Conservation (phyloP, 106 monocot genomes). For the Apostasia ramifera region DNA sequence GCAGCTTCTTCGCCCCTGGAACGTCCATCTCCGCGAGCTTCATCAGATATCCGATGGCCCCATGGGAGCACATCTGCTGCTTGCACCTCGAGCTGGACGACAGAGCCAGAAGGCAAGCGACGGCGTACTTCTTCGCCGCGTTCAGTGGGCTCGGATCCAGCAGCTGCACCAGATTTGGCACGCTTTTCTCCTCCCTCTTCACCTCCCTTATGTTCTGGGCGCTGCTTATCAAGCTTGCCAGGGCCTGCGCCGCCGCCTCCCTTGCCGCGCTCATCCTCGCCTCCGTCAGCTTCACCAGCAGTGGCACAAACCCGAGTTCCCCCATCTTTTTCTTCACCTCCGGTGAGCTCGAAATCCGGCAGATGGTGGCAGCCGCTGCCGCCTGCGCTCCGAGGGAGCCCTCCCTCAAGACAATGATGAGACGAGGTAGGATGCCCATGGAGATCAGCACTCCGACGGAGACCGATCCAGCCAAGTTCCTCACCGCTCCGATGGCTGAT, state of each 20-base stretch:
- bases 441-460: conserved; percentile 30
- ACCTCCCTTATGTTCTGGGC: conserved; percentile 53
- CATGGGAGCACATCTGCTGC: conserved; percentile 70
- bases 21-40: conserved; percentile 81
- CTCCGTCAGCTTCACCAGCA: conserved; percentile 56
- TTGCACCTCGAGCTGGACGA: conserved; percentile 55
- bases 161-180: conserved; percentile 68
- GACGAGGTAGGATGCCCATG: conserved; percentile 46
- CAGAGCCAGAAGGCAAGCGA: conserved; percentile 46
- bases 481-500: conserved; percentile 50
- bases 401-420: conserved; percentile 45
- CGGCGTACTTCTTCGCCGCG: conserved; percentile 70
- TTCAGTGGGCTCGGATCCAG: conserved; percentile 61
- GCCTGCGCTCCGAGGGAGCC: conserved; percentile 65
- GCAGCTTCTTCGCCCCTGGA: conserved; percentile 61
- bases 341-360: conserved; percentile 34
- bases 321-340: conserved; percentile 65
- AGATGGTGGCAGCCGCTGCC: conserved; percentile 47
- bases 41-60: conserved; percentile 80
- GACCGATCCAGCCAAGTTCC: conserved; percentile 46
- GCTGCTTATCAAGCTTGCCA: conserved; percentile 49
- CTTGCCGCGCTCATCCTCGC: conserved; percentile 37
- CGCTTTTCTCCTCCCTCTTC: conserved; percentile 57
- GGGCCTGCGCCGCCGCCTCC: conserved; percentile 62
- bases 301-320: conserved; percentile 37